phyloP scores from a whole-genome alignment of 2,329 filamentous ascomycete genomes.

The Diplodia corticola region DNA sequence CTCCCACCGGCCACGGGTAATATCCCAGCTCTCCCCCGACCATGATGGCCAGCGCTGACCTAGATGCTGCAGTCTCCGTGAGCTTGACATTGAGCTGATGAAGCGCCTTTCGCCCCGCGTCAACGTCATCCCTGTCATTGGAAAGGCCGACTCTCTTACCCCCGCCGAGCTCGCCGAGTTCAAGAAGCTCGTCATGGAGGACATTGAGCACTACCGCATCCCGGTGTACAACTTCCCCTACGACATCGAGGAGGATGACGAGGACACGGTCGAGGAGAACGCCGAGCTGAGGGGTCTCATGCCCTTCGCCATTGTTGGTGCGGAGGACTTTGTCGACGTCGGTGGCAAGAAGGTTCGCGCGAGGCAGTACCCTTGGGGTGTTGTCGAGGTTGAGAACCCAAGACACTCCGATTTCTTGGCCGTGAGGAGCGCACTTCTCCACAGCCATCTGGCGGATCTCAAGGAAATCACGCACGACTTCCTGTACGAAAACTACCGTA shows the following conservation, averaged over 20 bases:
- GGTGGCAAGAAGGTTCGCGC: conserved; percentile 89
- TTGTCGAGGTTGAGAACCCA: conserved; percentile 98
- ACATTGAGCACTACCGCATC: conserved; percentile 99
- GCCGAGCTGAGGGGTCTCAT: conserved; percentile 95
- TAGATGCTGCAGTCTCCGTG: conserved; percentile 69
- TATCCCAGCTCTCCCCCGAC: neutral
- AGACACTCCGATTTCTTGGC: conserved; percentile 98
- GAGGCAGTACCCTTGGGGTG: conserved; percentile 97
- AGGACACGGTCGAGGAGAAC: conserved; percentile 99
- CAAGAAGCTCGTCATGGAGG: conserved; percentile 99
- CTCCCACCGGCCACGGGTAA: conserved; percentile 91
- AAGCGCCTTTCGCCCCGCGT: conserved; percentile 96
- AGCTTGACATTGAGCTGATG: conserved; percentile 99
- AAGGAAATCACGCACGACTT: conserved; percentile 99
- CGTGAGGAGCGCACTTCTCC: conserved; percentile 91
- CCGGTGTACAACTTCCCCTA: conserved; percentile 99
- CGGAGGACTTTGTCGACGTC: conserved; percentile 92
- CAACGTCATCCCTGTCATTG: conserved; percentile 98
- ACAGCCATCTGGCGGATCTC: conserved; percentile 95
- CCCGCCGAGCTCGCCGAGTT: conserved; percentile 96
- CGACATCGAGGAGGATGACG: conserved; percentile 98
- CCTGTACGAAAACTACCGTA: conserved; percentile 99
- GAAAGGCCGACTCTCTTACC: conserved; percentile 95
- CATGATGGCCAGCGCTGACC: neutral
- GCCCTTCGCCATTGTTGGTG: conserved; percentile 98